Evolutionary conservation across 768 basidiomycete species (phyloP).

Genomic region (Leccinum incarnatum): DNA sequence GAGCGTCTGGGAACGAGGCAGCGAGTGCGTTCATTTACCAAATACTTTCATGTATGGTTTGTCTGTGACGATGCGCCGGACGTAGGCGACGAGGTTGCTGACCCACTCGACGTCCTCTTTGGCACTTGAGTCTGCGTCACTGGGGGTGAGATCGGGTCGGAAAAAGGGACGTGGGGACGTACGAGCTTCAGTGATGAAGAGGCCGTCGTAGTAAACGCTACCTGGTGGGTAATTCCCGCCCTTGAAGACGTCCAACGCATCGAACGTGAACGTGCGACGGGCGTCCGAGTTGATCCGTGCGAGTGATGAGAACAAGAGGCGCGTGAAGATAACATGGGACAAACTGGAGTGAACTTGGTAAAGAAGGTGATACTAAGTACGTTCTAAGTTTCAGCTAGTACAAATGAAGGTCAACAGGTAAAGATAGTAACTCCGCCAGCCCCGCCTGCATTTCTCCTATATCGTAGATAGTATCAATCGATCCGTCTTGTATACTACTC

Average conservation of each 20-base stretch:
- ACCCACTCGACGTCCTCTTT: slow-evolving; percentile 80
- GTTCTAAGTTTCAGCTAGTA: too few relatives aligned
- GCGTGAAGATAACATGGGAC: slow-evolving; percentile 32
- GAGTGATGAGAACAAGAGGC: slow-evolving; percentile 39
- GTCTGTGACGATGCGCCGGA: too few relatives aligned
- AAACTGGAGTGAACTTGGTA: too few relatives aligned
- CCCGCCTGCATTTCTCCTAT: too few relatives aligned
- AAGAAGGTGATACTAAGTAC: too few relatives aligned
- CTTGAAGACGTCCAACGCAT: slow-evolving; percentile 79
- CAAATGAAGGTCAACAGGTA: too few relatives aligned
- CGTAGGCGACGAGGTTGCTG: slow-evolving; percentile 57
- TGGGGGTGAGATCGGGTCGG: neutral
- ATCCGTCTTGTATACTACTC: too few relatives aligned
- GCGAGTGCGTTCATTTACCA: slow-evolving; percentile 37
- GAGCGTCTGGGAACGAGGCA: neutral
- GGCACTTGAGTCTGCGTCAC: slow-evolving; percentile 47
- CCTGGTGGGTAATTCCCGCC: slow-evolving; percentile 60
- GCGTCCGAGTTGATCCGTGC: slow-evolving; percentile 12
- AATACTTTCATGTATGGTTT: slow-evolving; percentile 45
- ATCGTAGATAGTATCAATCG: too few relatives aligned
- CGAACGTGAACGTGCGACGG: slow-evolving; percentile 45
- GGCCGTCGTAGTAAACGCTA: slow-evolving; percentile 31
- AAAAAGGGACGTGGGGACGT: slow-evolving; percentile 34
- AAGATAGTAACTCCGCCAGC: too few relatives aligned
- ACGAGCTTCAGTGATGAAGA: slow-evolving; percentile 72